Conservation (phyloP, 2,329 filamentous ascomycete genomes). For the Aureobasidium lini region DNA sequence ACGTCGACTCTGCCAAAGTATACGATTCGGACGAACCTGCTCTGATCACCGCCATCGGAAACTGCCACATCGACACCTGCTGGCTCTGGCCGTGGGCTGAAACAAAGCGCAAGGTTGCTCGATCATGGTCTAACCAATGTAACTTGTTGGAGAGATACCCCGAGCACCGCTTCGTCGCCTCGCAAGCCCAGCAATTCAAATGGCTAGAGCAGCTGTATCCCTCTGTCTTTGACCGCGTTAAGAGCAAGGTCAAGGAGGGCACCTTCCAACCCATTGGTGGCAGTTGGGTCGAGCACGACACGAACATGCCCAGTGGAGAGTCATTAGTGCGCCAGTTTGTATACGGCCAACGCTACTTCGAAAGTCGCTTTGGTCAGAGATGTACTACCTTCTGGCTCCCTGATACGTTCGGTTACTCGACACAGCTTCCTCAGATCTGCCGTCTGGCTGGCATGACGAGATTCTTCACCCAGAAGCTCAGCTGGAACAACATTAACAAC, state of each 20-base stretch:
- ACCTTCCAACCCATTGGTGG: constrained; percentile 92
- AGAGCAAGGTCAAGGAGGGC: constrained; percentile 80
- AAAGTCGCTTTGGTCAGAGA: constrained; percentile 82
- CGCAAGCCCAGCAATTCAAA: constrained; percentile 95
- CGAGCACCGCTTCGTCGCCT: constrained; percentile 85
- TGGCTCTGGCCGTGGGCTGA: constrained; percentile 99
- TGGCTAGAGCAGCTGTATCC: constrained; percentile 92
- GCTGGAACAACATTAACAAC: constrained; percentile 99
- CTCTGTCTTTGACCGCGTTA: constrained; percentile 80
- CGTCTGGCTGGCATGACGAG: constrained; percentile 90
- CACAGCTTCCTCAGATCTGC: constrained; percentile 88
- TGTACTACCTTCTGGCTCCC: constrained; percentile 94
- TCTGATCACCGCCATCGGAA: constrained; percentile 80
- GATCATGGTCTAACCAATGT: constrained; percentile 96
- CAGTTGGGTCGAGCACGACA: constrained; percentile 98
- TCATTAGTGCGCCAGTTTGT: constrained; percentile 90
- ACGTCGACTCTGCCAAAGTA: constrained; percentile 74
- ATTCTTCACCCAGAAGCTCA: constrained; percentile 97
- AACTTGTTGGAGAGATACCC: constrained; percentile 92
- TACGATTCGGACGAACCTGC: constrained; percentile 69
- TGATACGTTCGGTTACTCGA: constrained; percentile 96
- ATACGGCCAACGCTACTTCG: constrained; percentile 91
- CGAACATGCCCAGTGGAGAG: constrained; percentile 93
- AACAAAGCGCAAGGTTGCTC: constrained; percentile 90
- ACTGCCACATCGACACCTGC: constrained; percentile 97